These are phyloP conservation scores for Polysphondylium violaceum DNA, from an alignment of 78 protist genomes.

Conservation along the genomic window DNA sequence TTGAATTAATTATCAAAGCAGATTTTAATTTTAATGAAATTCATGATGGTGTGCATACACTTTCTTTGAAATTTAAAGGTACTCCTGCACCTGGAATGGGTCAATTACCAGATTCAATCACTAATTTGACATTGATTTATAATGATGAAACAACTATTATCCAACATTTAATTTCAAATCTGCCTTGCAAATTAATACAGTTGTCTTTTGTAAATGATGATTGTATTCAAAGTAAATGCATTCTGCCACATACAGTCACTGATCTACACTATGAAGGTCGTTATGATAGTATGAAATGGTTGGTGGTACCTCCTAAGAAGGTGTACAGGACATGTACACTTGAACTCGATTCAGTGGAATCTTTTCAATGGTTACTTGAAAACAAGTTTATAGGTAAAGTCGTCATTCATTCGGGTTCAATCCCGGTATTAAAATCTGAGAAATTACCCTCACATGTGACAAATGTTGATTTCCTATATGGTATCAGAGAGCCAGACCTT, in stretches of 20 bases:
- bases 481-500: too few relatives aligned
- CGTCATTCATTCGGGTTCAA: not conserved
- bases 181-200: not conserved
- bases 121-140: not conserved
- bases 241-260: not conserved
- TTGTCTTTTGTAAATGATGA: not conserved
- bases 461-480: too few relatives aligned
- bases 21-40: not conserved
- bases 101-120: not conserved
- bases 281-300: not conserved
- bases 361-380: not conserved
- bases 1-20: not conserved
- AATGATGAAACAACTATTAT: not conserved
- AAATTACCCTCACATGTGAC: not conserved
- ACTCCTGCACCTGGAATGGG: not conserved
- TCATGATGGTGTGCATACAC: not conserved
- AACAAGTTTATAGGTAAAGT: not conserved
- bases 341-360: not conserved
- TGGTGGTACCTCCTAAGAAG: not conserved
- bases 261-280: not conserved
- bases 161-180: not conserved
- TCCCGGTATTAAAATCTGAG: not conserved
- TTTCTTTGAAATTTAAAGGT: not conserved
- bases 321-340: not conserved
- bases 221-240: not conserved